Evolutionary conservation across 306 rosid genomes (phyloP).

Genomic region (Quercus bicolor): DNA sequence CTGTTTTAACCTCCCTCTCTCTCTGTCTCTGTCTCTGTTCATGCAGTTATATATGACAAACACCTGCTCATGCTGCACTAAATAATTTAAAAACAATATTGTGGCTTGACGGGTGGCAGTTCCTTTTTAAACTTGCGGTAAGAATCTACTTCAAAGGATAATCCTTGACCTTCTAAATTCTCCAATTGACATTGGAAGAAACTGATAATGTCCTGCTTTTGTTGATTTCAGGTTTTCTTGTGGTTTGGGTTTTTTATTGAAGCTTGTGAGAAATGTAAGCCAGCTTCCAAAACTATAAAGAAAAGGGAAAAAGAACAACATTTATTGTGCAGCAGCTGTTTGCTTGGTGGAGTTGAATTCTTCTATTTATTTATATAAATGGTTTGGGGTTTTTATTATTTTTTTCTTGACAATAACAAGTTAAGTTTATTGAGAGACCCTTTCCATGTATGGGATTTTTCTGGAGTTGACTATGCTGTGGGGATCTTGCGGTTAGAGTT

Average conservation of each 20-base stretch:
- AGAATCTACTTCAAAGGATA: constrained; percentile 1
- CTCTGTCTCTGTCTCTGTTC: not conserved
- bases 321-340: constrained; percentile 41
- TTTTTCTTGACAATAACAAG: constrained; percentile 4
- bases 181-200: not conserved
- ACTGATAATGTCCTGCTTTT: not conserved
- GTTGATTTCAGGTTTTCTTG: constrained; percentile 48
- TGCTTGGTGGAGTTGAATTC: constrained; percentile 24
- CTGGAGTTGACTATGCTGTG: not conserved
- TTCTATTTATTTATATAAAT: not conserved
- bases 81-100: constrained; percentile 44
- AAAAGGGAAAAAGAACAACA: constrained; percentile 20
- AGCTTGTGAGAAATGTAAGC: constrained; percentile 51
- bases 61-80: constrained; percentile 67
- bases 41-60: constrained; percentile 50
- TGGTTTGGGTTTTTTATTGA: constrained; percentile 43
- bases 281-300: constrained; percentile 37
- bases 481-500: not conserved
- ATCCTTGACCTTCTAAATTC: not conserved
- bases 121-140: constrained; percentile 56
- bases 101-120: constrained; percentile 61
- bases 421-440: constrained; percentile 6
- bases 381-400: constrained; percentile 6
- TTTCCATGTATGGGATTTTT: not conserved
- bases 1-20: not conserved